These are phyloP conservation scores for Sanghuangporus baumii DNA, from an alignment of 1,284 basidiomycete species.

Conservation along the genomic window DNA sequence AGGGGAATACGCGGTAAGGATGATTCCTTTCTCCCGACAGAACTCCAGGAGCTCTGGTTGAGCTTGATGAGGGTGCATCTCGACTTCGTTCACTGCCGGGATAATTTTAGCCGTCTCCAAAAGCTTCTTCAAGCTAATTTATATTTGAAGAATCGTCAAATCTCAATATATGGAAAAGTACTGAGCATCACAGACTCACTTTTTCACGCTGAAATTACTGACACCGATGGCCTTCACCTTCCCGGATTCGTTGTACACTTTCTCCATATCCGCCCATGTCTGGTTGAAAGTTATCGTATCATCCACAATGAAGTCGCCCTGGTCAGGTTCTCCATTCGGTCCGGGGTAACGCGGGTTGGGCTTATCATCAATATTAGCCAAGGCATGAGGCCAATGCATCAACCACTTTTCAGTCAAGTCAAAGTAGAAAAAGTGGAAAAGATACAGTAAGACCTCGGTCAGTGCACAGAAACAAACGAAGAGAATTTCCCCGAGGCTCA, in stretches of 20 bases:
- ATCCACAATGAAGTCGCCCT: constrained; percentile 29
- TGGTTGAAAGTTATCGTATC: constrained; percentile 37
- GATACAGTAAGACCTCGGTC: neutral
- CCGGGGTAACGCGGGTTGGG: constrained; percentile 11
- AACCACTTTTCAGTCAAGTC: constrained; percentile 17
- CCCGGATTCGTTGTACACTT: constrained; percentile 32
- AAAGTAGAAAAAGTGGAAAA: no score
- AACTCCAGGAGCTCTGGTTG: constrained; percentile 33
- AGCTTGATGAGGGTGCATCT: constrained; percentile 35
- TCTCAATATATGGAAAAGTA: no score
- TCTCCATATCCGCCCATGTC: constrained; percentile 51
- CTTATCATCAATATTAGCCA: constrained; percentile 17
- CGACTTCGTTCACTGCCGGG: constrained; percentile 42
- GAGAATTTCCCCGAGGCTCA: constrained; percentile 4
- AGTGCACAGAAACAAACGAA: neutral
- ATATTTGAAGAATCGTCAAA: neutral
- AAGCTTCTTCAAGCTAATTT: constrained; percentile 20
- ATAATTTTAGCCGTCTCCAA: constrained; percentile 32
- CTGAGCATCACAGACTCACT: neutral
- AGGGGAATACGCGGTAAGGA: constrained; percentile 39
- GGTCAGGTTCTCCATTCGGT: constrained; percentile 20
- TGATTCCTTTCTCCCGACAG: constrained; percentile 34
- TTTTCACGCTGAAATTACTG: constrained; percentile 18
- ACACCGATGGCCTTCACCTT: constrained; percentile 44
- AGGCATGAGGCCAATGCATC: constrained; percentile 22